phyloP scores from a whole-genome alignment of 495 filamentous ascomycete species.

The Neurospora sp. region DNA sequence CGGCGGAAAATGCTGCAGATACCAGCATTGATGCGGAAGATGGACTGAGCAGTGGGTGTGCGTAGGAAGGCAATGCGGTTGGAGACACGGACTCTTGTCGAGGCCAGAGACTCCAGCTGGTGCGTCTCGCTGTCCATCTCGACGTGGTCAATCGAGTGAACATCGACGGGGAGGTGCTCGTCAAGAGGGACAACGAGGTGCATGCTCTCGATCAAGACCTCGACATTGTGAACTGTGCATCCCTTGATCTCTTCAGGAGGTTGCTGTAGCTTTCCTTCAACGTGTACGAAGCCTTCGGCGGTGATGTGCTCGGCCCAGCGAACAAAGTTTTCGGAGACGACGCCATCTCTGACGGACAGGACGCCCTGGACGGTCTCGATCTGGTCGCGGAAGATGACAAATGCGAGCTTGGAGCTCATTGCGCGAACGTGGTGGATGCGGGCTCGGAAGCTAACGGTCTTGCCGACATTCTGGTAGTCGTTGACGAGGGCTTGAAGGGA shows the following conservation, averaged over 20 bases:
- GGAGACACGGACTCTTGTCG: slow-evolving; percentile 46
- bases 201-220: slow-evolving; percentile 71
- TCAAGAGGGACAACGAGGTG: slow-evolving; percentile 54
- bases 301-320: slow-evolving; percentile 77
- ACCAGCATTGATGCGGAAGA: slow-evolving; percentile 69
- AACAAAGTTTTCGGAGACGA: slow-evolving; percentile 69
- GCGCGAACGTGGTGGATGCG: slow-evolving; percentile 76
- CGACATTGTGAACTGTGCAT: slow-evolving; percentile 63
- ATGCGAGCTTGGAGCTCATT: slow-evolving; percentile 80
- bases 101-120: slow-evolving; percentile 28
- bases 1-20: slow-evolving; percentile 73
- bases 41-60: slow-evolving; percentile 74
- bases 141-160: slow-evolving; percentile 36
- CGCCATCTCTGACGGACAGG: slow-evolving; percentile 46
- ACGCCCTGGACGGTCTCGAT: slow-evolving; percentile 76
- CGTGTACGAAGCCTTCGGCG: slow-evolving; percentile 68
- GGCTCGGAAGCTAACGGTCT: slow-evolving; percentile 68
- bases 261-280: slow-evolving; percentile 65
- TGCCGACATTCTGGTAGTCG: slow-evolving; percentile 37
- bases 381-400: slow-evolving; percentile 77
- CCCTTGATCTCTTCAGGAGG: slow-evolving; percentile 69
- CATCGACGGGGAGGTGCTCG: slow-evolving; percentile 62
- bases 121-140: slow-evolving; percentile 31
- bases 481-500: slow-evolving; percentile 14
- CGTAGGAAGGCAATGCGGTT: slow-evolving; percentile 82